phyloP scores from a whole-genome alignment of 164 flowering plant genomes.

The Tetracentron sinense region DNA sequence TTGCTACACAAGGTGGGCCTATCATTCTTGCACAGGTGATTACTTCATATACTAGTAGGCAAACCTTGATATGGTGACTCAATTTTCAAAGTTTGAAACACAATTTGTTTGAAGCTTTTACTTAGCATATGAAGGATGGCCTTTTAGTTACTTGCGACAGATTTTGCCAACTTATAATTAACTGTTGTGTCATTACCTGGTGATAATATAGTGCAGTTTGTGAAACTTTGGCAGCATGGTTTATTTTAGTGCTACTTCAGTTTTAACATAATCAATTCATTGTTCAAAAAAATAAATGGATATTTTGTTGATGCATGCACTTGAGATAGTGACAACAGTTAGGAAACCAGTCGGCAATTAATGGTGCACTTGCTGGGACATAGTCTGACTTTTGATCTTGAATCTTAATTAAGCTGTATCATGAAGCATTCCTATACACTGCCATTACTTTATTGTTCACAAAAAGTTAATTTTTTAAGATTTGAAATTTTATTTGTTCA shows the following conservation, averaged over 20 bases:
- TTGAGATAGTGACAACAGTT: not conserved
- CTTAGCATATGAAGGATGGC: not conserved
- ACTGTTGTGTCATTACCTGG: not conserved
- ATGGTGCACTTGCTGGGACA: not conserved
- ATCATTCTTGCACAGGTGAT: slow-evolving; percentile 59
- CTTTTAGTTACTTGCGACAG: not conserved
- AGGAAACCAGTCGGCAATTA: not conserved
- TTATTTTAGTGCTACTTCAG: not conserved
- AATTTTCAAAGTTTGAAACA: not conserved
- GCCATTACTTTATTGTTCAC: not conserved
- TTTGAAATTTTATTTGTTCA: too few species aligned
- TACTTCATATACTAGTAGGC: slow-evolving; percentile 5
- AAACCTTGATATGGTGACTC: slow-evolving; percentile 4
- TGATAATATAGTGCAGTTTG: not conserved
- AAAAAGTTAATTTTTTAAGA: too few species aligned
- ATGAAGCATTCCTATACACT: not conserved
- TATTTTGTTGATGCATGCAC: not conserved
- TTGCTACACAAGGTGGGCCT: slow-evolving; percentile 70
- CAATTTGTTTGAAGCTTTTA: not conserved
- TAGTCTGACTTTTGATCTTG: not conserved
- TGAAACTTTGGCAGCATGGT: not conserved
- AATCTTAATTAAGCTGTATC: not conserved
- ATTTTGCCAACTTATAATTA: not conserved
- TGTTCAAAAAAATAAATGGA: too few species aligned
- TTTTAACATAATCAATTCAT: not conserved